These are phyloP conservation scores for Hirsutella rhossiliensis DNA, from an alignment of 2,329 filamentous ascomycete genomes.

Conservation along the genomic window DNA sequence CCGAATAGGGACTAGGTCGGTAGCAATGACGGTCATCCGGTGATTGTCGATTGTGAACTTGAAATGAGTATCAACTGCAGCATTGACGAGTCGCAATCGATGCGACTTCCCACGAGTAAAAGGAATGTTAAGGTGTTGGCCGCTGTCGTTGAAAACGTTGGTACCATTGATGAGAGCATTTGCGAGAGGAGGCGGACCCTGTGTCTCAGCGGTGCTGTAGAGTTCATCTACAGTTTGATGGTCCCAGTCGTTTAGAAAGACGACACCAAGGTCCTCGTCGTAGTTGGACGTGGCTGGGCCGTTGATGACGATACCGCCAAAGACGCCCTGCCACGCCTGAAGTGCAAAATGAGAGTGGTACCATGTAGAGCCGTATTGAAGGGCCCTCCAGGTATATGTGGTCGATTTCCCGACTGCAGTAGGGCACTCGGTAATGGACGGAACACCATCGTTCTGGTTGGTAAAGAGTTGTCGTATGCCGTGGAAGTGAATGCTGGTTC, in stretches of 20 bases:
- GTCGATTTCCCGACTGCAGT: slow-evolving; percentile 35
- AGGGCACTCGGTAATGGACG: slow-evolving; percentile 35
- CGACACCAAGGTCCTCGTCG: slow-evolving; percentile 48
- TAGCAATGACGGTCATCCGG: slow-evolving; percentile 41
- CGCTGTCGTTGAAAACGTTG: slow-evolving; percentile 23
- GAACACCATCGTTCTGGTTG: slow-evolving; percentile 45
- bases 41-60: slow-evolving; percentile 45
- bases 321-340: slow-evolving; percentile 39
- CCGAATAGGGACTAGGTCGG: slow-evolving; percentile 43
- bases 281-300: slow-evolving; percentile 47
- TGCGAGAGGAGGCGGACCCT: slow-evolving; percentile 14
- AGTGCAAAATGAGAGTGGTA: slow-evolving; percentile 49
- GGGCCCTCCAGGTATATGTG: slow-evolving; percentile 46
- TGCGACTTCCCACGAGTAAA: slow-evolving; percentile 31
- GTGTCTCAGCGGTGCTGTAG: slow-evolving; percentile 3
- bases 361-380: slow-evolving; percentile 42
- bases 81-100: slow-evolving; percentile 35
- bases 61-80: slow-evolving; percentile 27
- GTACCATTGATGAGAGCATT: slow-evolving; percentile 34
- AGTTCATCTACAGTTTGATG: slow-evolving; percentile 30
- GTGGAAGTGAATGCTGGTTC: slow-evolving; percentile 52
- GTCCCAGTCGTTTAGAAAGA: slow-evolving; percentile 49
- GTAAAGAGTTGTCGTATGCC: slow-evolving; percentile 45
- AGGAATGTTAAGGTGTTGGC: slow-evolving; percentile 19
- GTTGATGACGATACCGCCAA: slow-evolving; percentile 49